Evolutionary conservation across 192 early-diverging fungal genomes (phyloP), one percentile per base, ranked within the genome.

Genomic region (Chytriomyces sp.): DNA sequence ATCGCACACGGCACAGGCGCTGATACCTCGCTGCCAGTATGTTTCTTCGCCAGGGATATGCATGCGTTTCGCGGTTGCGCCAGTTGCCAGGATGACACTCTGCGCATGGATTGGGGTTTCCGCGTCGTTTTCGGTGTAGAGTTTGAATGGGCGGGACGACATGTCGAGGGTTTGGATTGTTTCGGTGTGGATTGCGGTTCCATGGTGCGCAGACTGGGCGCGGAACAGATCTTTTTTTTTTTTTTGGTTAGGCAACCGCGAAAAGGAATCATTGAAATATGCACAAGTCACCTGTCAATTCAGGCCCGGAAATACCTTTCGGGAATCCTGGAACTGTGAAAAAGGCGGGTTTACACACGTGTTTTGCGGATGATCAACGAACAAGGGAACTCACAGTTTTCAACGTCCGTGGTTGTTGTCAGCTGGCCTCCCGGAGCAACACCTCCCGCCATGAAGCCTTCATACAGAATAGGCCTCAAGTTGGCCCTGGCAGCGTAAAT

Each of bases 1-100:
- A 82, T 98, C 96, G 87, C 97, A 98, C 48, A 98, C 96, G 63
- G 97, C 96, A 80, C 96, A 97, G 6, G 97, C 96, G 66, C 93
- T 95, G 85, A 98, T 97, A 76, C 97, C 97, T 13, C 88, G 87
- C 83, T 97, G 95, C 96, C 96, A 98, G 89, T 95, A 97, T 23
- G 63, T 86, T 60, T 95, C 95, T 80, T 97, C 97, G 68, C 97
- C 96, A 35, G 88, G 86, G 67, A 86, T 79, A 68, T 72, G 24
- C 47, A 81, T 63, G 64, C 97, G 89, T 86, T 93, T 95, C 68
- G 97, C 97, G 23, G 96, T 96, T n/a, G 97, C 96, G 72, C 97
- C 96, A 16, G 97, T 97, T 47, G 97, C 94, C 53, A 97, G 88
- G 62, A 97, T 92, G 64, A 98, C 81, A 45, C 93, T 81, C 82